Base-by-base conservation (phyloP, 805 yeast species). In the Hanseniaspora vineae region DNA sequence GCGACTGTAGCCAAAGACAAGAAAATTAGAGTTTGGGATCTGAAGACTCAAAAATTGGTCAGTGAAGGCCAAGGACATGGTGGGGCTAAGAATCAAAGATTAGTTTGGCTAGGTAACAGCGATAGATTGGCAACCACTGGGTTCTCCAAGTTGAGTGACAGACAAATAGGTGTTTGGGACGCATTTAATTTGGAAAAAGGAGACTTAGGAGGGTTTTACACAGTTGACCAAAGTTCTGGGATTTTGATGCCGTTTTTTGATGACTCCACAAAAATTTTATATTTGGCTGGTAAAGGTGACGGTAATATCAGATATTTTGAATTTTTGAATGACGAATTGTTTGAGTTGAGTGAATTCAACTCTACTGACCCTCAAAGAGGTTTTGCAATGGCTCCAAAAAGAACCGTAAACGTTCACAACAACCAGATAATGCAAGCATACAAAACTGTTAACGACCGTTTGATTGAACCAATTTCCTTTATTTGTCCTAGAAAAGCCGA, bases 311-410 rank as follows among this genome's bases (percentile, higher is more conserved):
- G 96, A 59, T 90, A 90, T 67, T 92, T 71, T 61, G 98, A 92
- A 69, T 87, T 76, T 64, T 40, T 48, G n/a, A 78, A 84, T 57
- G 97, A 90, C 58, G 83, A 80, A 58, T 71, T 92, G 48, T 80
- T 72, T 65, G 86, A 84, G 55, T 68, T 92, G 50, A 84, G 95
- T n/a, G 96, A 90, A 62, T 92, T 76, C 64, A 80, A 81, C 51
- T 87, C 97, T 3, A 76, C 80, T 2, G 94, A 86, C 33, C 92
- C 98, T 2, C 98, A 92, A 71, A 83, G 98, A 65, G 99, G 99
- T 1, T 80, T 90, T 61, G 94, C 96, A 0, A 75, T 83, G 44
- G 78, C 90, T 12, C 97, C 98, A 47, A 87, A 87, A 62, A 72
- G 85, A 54, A 72, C 77, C 15, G 89, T 89, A 10, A 81, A 81